Percentiles rank a stretch among this genome's conserved stretches.
These are phyloP conservation scores for Panaeolus cyanescens DNA, from an alignment of 768 basidiomycete genomes.

Conservation along the genomic window DNA sequence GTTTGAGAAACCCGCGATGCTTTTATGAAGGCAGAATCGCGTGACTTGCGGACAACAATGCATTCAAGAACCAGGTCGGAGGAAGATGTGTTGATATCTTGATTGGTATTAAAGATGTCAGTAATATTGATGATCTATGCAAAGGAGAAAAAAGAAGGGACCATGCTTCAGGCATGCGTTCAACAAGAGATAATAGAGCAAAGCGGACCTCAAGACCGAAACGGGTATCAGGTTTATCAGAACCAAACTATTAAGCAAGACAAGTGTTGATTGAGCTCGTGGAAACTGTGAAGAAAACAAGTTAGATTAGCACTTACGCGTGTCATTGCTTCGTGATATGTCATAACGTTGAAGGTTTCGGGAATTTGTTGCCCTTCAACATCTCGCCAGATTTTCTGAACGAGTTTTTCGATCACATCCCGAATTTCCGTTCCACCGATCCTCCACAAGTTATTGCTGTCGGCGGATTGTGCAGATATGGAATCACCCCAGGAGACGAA, in stretches of 20 bases:
- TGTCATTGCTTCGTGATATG: slow-evolving; percentile 89
- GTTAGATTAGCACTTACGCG: slow-evolving; percentile 50
- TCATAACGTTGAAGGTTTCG: slow-evolving; percentile 75
- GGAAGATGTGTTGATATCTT: slow-evolving; percentile 26
- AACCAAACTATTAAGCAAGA: slow-evolving; percentile 67
- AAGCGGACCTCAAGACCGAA: slow-evolving; percentile 77
- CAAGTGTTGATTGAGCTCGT: slow-evolving; percentile 15
- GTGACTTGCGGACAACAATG: slow-evolving; percentile 43
- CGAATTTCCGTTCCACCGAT: slow-evolving; percentile 88
- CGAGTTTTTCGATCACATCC: slow-evolving; percentile 72
- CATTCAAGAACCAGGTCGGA: slow-evolving; percentile 43
- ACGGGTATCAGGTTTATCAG: slow-evolving; percentile 93
- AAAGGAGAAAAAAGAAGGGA: slow-evolving; percentile 14
- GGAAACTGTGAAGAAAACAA: slow-evolving; percentile 14
- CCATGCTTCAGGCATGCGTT: slow-evolving; percentile 15
- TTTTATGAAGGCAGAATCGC: slow-evolving; percentile 40
- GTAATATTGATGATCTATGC: slow-evolving; percentile 48
- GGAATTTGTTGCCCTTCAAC: slow-evolving; percentile 65
- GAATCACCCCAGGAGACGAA: slow-evolving; percentile 80
- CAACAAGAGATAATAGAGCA: slow-evolving; percentile 13
- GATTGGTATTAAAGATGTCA: slow-evolving; percentile 33
- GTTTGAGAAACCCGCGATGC: slow-evolving; percentile 38
- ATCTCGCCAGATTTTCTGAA: slow-evolving; percentile 76
- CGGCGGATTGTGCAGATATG: slow-evolving; percentile 8
- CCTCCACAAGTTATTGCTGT: slow-evolving; percentile 56